A percentile compares a stretch with the other conserved stretches of the same genome.
Evolutionary conservation across 2,329 filamentous ascomycete genomes (phyloP).

Genomic region (Myriangium duriaei): DNA sequence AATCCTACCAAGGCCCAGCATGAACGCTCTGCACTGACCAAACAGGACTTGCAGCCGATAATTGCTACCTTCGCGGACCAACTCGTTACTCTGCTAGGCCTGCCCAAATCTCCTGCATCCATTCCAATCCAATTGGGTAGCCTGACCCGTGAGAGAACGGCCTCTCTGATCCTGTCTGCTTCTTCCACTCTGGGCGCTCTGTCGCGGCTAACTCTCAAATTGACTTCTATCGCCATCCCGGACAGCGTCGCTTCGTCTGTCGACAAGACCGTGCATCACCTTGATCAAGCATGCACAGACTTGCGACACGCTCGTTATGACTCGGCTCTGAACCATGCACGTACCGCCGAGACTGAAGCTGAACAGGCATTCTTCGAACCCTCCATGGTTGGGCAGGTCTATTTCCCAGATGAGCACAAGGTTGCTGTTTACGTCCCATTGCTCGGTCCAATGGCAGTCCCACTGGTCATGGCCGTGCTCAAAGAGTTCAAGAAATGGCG

Average conservation of each 20-base stretch:
- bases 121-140: slow-evolving; percentile 76
- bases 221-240: slow-evolving; percentile 86
- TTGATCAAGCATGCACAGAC: slow-evolving; percentile 63
- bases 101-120: slow-evolving; percentile 64
- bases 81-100: slow-evolving; percentile 73
- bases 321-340: slow-evolving; percentile 62
- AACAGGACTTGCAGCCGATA: slow-evolving; percentile 58
- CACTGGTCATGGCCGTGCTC: slow-evolving; percentile 67
- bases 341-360: slow-evolving; percentile 74
- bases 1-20: slow-evolving; percentile 35
- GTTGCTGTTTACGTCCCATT: slow-evolving; percentile 90
- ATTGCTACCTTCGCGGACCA: slow-evolving; percentile 87
- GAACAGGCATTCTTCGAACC: slow-evolving; percentile 97
- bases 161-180: slow-evolving; percentile 73
- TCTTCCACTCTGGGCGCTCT: slow-evolving; percentile 91
- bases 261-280: slow-evolving; percentile 61
- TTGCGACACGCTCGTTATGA: slow-evolving; percentile 51
- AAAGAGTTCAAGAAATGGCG: slow-evolving; percentile 53
- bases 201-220: slow-evolving; percentile 67
- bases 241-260: slow-evolving; percentile 77
- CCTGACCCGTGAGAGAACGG: slow-evolving; percentile 71
- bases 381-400: slow-evolving; percentile 96
- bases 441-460: slow-evolving; percentile 80
- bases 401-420: slow-evolving; percentile 98
- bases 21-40: slow-evolving; percentile 38